Conservation (phyloP, 805 yeast genomes). For the Metschnikowia gelsemii region DNA sequence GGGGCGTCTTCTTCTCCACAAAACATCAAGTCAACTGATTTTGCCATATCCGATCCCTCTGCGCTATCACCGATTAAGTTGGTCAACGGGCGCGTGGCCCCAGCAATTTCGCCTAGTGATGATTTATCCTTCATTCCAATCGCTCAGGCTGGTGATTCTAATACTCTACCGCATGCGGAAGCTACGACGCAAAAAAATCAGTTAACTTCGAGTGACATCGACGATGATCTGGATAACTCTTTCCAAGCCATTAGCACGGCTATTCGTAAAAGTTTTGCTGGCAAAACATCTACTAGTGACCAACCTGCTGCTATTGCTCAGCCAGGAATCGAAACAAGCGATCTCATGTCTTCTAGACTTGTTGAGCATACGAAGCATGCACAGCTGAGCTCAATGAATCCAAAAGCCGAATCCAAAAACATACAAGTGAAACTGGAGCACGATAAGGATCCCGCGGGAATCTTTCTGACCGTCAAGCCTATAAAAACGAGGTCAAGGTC, state of each 20-base stretch:
- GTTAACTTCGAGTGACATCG: constrained; percentile 3
- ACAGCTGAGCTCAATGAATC: background rate
- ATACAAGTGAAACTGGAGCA: constrained; percentile 3
- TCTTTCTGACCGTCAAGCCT: background rate
- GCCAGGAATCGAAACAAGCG: too few relatives aligned
- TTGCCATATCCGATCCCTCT: background rate
- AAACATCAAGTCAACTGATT: background rate
- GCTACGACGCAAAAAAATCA: background rate
- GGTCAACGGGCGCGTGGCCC: constrained; percentile 9
- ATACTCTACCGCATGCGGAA: constrained; percentile 3
- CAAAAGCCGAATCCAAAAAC: background rate
- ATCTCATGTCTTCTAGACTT: too few relatives aligned
- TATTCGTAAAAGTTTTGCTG: constrained; percentile 45
- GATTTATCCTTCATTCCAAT: constrained; percentile 28
- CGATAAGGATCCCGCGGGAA: background rate
- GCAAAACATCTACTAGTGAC: constrained; percentile 23
- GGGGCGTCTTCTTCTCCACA: background rate
- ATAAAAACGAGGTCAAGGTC: background rate
- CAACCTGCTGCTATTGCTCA: background rate
- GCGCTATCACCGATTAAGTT: constrained; percentile 7
- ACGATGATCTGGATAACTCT: constrained; percentile 34
- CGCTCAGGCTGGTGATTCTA: constrained; percentile 17
- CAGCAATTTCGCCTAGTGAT: constrained; percentile 21
- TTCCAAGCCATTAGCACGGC: constrained; percentile 49
- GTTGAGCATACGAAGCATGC: too few relatives aligned